Evolutionary conservation across 2,329 filamentous ascomycete species (phyloP), one percentile per base, ranked within the genome.

Genomic region (Ascochyta koolunga): DNA sequence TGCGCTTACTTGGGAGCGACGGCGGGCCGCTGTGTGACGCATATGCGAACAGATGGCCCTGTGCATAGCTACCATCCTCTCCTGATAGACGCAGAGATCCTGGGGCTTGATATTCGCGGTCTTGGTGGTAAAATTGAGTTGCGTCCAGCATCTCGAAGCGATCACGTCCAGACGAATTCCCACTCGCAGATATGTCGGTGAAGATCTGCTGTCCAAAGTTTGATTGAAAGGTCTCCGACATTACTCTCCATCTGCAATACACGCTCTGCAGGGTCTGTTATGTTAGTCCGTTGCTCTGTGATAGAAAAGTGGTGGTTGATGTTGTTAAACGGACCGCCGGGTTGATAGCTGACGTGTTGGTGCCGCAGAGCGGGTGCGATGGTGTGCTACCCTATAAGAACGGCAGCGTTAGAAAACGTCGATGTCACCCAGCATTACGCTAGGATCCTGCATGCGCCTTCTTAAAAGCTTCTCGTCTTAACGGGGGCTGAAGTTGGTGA

Each of bases 151-250:
- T 58, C 43, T 65, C 62, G 68, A 67, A 69, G 13, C 58, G 60
- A 53, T 74, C 71, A 74, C 66, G 66, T 73, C 72, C 72, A 75
- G 67, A 74, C 68, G 66, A 75, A 75, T 59, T 75, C 72, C 62
- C 68, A 70, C 58, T 72, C 58, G 68, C 72, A 75, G 64, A 66
- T 38, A 53, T 60, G 59, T 67, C 68, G 65, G 62, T 69, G 69
- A 68, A 73, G 65, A 68, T 73, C 70, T 64, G 71, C 64, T 62
- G 65, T 64, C 71, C 71, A 75, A 70, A 66, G 54, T 59, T 62
- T 68, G 66, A 61, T 59, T 58, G 59, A 62, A 65, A 65, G 58
- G 60, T 64, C 43, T 65, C 67, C 54, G 70, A 71, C 71, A 74
- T 74, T 66, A 56, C 68, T 71, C 69, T 73, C 71, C 71, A 74